Percentiles rank a stretch among this genome's conserved stretches.
These are phyloP conservation scores for Tylopilus balloui DNA, from an alignment of 768 basidiomycete genomes.

Conservation along the genomic window DNA sequence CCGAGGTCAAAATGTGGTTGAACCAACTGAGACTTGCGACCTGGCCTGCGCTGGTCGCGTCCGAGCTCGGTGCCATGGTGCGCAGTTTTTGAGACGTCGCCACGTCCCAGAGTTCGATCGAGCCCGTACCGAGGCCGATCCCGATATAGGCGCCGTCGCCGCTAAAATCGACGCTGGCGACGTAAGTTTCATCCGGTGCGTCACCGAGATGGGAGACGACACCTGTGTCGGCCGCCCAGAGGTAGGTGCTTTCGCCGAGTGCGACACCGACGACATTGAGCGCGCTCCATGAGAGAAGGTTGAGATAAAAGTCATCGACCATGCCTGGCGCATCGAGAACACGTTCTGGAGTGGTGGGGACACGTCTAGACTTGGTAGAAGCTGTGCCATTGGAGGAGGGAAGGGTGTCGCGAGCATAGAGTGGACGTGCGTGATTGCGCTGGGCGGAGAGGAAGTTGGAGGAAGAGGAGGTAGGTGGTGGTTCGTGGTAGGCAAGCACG, in stretches of 20 bases:
- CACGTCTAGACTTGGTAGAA: constrained; percentile 72
- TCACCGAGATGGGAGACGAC: constrained; percentile 74
- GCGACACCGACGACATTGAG: constrained; percentile 88
- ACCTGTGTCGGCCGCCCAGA: constrained; percentile 93
- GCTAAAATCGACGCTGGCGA: constrained; percentile 75
- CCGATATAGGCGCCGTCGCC: constrained; percentile 79
- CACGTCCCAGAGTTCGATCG: constrained; percentile 94
- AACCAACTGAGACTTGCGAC: constrained; percentile 86
- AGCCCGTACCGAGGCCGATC: constrained; percentile 73
- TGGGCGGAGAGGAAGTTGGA: constrained; percentile 73
- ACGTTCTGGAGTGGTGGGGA: constrained; percentile 84
- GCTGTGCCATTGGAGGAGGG: constrained; percentile 59
- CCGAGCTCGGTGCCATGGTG: constrained; percentile 64
- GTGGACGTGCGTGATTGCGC: constrained; percentile 70
- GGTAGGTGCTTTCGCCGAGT: constrained; percentile 79
- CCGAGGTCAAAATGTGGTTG: constrained; percentile 78
- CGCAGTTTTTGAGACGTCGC: constrained; percentile 73
- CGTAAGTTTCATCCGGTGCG: constrained; percentile 69
- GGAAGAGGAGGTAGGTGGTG: constrained; percentile 73
- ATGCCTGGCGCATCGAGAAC: constrained; percentile 93
- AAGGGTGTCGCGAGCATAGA: constrained; percentile 65
- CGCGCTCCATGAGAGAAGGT: constrained; percentile 85
- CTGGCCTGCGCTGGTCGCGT: constrained; percentile 43
- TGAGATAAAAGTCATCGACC: constrained; percentile 96
- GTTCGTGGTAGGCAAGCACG: constrained; percentile 85